Base-by-base conservation (phyloP, 2,329 filamentous ascomycete genomes). In the Penicillium griseofulvum region DNA sequence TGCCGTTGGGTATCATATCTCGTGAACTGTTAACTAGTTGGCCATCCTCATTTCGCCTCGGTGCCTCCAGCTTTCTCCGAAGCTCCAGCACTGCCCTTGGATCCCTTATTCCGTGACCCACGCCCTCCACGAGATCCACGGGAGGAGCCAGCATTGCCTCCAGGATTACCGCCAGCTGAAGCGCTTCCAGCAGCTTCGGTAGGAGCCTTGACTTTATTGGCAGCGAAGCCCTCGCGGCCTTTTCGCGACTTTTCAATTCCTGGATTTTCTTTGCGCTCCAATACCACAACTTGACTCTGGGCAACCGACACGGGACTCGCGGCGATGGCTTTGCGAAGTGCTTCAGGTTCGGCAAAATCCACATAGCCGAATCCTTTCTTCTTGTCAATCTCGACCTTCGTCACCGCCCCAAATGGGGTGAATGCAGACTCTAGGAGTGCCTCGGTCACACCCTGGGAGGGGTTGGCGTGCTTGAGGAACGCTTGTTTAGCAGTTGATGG, bases 291-390 rank as follows among this genome's bases (percentile, higher is more conserved):
- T 10, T 87, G 87, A 7, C 90, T 91, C 69, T 95, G 89, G 0
- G 88, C 92, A 11, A 97, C 87, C 19, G 87, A 78, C 29, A 97
- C 82, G 0, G 90, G 90, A 67, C 91, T 95, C 12, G 89, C 89
- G 16, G 85, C 82, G 68, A 96, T 86, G 5, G 93, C 93, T 67
- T 89, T 91, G 65, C 84, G 83, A 26, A 97, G 79, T 10, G 83
- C 81, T 9, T 87, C 85, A 0, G 87, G 81, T 22, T 91, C 86
- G 10, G 83, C 82, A 75, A 97, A 97, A 60, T 96, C 90, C 37
- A 96, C 87, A 70, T 97, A 96, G 2, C 91, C 93, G 66, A 96
- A 96, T 0, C 91, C 91, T 72, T 97, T 97, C 67, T 92, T 89
- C 72, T 91, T 92, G 70, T 97, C 93, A 51, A 97, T 93, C 65